phyloP scores from a whole-genome alignment of 2,329 filamentous ascomycete species.

The Pseudodiploospora longispora region DNA sequence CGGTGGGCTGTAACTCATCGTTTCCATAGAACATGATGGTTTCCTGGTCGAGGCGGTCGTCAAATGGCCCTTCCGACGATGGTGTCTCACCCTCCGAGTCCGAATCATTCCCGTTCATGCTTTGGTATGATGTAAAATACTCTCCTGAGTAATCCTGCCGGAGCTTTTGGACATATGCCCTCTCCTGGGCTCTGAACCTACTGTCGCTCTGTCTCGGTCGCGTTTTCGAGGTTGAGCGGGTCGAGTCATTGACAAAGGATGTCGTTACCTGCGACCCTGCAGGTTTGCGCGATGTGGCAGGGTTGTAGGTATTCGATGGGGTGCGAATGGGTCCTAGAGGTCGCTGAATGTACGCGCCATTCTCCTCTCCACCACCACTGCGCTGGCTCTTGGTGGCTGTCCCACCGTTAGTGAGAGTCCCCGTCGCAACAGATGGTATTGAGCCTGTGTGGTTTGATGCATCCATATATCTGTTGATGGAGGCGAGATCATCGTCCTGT shows the following conservation, averaged over 20 bases:
- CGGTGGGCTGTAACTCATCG: conserved; percentile 78
- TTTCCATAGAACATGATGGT: conserved; percentile 89
- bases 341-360: conserved; percentile 45
- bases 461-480: conserved; percentile 37
- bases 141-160: conserved; percentile 59
- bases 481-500: conserved; percentile 40
- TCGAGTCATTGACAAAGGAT: conserved; percentile 32
- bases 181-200: conserved; percentile 59
- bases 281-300: conserved; percentile 49
- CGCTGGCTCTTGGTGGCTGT: conserved; percentile 31
- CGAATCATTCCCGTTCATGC: conserved; percentile 61
- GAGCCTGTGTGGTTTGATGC: conserved; percentile 30
- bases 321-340: conserved; percentile 63
- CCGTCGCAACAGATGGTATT: conserved; percentile 33
- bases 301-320: conserved; percentile 73
- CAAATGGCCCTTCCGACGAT: conserved; percentile 72
- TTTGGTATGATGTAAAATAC: conserved; percentile 64
- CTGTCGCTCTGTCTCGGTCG: conserved; percentile 38
- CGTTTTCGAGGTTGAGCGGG: conserved; percentile 46
- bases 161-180: conserved; percentile 88
- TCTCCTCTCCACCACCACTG: conserved; percentile 17
- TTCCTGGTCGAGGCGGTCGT: conserved; percentile 85
- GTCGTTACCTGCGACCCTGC: conserved; percentile 32
- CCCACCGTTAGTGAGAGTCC: conserved; percentile 33
- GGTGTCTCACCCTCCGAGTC: conserved; percentile 89